These are phyloP conservation scores for Cladosporium sp. DNA, from an alignment of 2,329 filamentous ascomycete genomes.

Conservation along the genomic window DNA sequence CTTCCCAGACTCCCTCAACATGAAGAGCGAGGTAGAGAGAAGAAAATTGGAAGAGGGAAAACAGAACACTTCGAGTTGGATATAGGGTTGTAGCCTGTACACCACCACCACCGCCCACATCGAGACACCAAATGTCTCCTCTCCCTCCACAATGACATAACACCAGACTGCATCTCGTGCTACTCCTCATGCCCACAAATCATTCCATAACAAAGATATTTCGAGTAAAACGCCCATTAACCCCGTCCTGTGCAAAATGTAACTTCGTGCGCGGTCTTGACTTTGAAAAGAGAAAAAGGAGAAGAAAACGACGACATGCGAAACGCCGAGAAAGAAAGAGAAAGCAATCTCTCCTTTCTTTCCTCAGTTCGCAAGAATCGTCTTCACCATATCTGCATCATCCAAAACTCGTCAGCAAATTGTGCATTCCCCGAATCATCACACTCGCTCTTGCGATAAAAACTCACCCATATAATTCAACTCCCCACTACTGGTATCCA, in stretches of 20 bases:
- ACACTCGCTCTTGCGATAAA: conserved; percentile 1
- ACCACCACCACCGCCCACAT: too few species aligned
- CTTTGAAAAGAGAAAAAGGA: neutral
- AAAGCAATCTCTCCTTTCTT: neutral
- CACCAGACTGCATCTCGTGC: neutral
- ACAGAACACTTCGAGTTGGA: too few species aligned
- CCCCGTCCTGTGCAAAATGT: neutral
- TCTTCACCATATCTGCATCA: conserved; percentile 35
- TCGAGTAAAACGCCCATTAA: neutral
- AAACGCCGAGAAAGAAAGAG: too few species aligned
- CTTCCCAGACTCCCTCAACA: too few species aligned
- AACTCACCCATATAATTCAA: conserved; percentile 90
- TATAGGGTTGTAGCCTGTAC: too few species aligned
- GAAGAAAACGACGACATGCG: neutral
- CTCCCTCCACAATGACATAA: too few species aligned
- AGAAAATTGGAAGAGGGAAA: too few species aligned
- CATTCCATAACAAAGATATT: neutral
- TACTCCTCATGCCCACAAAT: too few species aligned
- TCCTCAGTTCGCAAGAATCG: conserved; percentile 36
- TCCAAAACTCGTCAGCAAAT: neutral
- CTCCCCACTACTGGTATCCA: conserved; percentile 92
- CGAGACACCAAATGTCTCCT: too few species aligned
- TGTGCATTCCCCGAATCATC: too few species aligned
- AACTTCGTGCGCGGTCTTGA: too few species aligned
- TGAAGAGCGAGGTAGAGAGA: too few species aligned